Conservation (phyloP, 306 rosid genomes). For the Cicer cuneatum region DNA sequence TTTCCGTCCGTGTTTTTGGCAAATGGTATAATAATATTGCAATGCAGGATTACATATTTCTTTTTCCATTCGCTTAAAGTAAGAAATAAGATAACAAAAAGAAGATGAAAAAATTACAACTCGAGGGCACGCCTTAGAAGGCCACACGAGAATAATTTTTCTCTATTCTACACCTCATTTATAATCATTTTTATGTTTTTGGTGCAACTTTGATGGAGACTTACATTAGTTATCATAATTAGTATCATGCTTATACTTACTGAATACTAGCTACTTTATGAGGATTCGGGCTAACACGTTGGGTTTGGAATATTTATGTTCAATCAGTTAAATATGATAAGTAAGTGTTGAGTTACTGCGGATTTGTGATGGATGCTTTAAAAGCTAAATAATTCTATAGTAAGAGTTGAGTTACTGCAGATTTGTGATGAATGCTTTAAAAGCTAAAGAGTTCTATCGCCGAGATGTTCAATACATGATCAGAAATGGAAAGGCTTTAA, state of each 20-base stretch:
- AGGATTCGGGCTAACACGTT: slow-evolving; percentile 30
- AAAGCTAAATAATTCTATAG: slow-evolving; percentile 96
- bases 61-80: not conserved
- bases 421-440: slow-evolving; percentile 93
- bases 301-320: slow-evolving; percentile 31
- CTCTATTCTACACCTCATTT: slow-evolving; percentile 27
- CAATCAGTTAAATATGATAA: slow-evolving; percentile 28
- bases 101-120: not conserved
- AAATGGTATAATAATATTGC: slow-evolving; percentile 25
- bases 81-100: slow-evolving; percentile 25
- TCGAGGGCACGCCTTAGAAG: slow-evolving; percentile 2
- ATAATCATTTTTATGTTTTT: slow-evolving; percentile 13
- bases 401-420: slow-evolving; percentile 60
- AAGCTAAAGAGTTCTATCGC: slow-evolving; percentile 95
- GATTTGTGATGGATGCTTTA: slow-evolving; percentile 94
- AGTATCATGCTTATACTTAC: slow-evolving; percentile 7
- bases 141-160: not conserved
- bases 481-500: slow-evolving; percentile 93
- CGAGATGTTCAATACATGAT: slow-evolving; percentile 92
- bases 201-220: slow-evolving; percentile 10
- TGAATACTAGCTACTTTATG: slow-evolving; percentile 27
- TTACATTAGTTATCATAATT: slow-evolving; percentile 22
- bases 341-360: slow-evolving; percentile 55
- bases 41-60: not conserved
- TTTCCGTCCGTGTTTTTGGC: slow-evolving; percentile 22